phyloP scores from a whole-genome alignment of 1,139 yeast species.

The Suhomyces panamericanus region DNA sequence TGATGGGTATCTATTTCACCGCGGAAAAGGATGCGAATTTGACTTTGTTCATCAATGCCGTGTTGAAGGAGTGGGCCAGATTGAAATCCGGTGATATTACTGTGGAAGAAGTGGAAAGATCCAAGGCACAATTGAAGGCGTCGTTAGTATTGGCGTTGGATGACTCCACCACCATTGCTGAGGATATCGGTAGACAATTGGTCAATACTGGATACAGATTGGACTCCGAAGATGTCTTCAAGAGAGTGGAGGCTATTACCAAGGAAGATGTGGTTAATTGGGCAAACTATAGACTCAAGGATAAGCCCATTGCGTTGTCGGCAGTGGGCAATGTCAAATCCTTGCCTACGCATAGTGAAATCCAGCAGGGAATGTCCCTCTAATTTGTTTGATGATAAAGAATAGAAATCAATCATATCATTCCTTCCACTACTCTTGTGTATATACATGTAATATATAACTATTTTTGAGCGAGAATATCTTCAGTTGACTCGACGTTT shows the following conservation, averaged over 20 bases:
- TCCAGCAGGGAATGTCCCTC: slow-evolving; percentile 40
- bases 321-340: slow-evolving; percentile 80
- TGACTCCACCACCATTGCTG: slow-evolving; percentile 95
- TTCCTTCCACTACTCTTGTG: slow-evolving; percentile 1
- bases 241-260: slow-evolving; percentile 75
- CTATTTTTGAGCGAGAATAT: slow-evolving; percentile 4
- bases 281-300: slow-evolving; percentile 81
- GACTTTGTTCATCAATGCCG: slow-evolving; percentile 66
- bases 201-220: slow-evolving; percentile 91
- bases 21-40: slow-evolving; percentile 73
- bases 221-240: slow-evolving; percentile 90
- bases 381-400: slow-evolving; percentile 5
- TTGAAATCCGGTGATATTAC: slow-evolving; percentile 73
- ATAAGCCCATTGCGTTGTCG: slow-evolving; percentile 83
- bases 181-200: slow-evolving; percentile 95
- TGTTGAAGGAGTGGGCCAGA: slow-evolving; percentile 86
- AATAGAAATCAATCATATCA: neutral
- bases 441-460: slow-evolving; percentile 5
- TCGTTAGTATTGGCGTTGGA: slow-evolving; percentile 84
- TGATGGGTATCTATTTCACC: slow-evolving; percentile 94
- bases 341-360: slow-evolving; percentile 59
- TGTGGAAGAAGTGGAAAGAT: slow-evolving; percentile 86
- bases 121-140: slow-evolving; percentile 93
- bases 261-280: slow-evolving; percentile 80
- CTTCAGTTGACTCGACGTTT: slow-evolving; percentile 6